Evolutionary conservation across 2,329 filamentous ascomycete genomes (phyloP).

Genomic region (Magnaporthales sp.): DNA sequence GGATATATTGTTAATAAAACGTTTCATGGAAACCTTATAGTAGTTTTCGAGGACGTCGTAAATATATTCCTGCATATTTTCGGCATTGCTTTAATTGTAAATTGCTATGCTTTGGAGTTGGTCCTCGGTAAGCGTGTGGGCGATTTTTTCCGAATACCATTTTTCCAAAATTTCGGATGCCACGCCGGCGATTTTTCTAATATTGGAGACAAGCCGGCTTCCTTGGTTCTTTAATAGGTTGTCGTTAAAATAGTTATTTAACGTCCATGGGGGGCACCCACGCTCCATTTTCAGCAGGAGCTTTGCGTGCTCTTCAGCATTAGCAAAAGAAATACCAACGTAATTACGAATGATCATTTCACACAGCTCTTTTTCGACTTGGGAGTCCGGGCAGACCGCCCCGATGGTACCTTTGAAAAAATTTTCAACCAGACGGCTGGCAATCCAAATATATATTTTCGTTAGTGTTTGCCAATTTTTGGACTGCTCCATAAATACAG

Average conservation of each 20-base stretch:
- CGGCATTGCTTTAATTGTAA: slow-evolving; percentile 7
- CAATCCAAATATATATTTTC: slow-evolving; percentile 31
- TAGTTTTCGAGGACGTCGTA: slow-evolving; percentile 52
- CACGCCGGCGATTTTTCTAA: slow-evolving; percentile 7
- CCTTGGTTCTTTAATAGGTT: slow-evolving; percentile 19
- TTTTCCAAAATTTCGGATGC: not conserved
- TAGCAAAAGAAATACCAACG: slow-evolving; percentile 33
- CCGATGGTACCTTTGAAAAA: slow-evolving; percentile 37
- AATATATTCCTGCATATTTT: slow-evolving; percentile 33
- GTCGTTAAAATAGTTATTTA: slow-evolving; percentile 43
- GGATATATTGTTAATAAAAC: slow-evolving; percentile 54
- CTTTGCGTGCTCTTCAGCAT: slow-evolving; percentile 35
- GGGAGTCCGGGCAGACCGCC: slow-evolving; percentile 30
- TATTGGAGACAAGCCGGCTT: slow-evolving; percentile 12
- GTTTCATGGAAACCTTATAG: slow-evolving; percentile 50
- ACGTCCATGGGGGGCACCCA: slow-evolving; percentile 33
- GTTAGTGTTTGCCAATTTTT: slow-evolving; percentile 40
- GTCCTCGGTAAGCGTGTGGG: slow-evolving; percentile 4
- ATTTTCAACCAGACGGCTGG: slow-evolving; percentile 30
- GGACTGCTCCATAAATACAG: slow-evolving; percentile 42
- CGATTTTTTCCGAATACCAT: not conserved
- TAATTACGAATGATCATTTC: slow-evolving; percentile 32
- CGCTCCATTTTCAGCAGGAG: slow-evolving; percentile 46
- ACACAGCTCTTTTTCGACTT: slow-evolving; percentile 30
- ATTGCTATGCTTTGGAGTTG: slow-evolving; percentile 5